Conservation (phyloP, 805 yeast genomes). For the Barnettozyma vustinii region DNA sequence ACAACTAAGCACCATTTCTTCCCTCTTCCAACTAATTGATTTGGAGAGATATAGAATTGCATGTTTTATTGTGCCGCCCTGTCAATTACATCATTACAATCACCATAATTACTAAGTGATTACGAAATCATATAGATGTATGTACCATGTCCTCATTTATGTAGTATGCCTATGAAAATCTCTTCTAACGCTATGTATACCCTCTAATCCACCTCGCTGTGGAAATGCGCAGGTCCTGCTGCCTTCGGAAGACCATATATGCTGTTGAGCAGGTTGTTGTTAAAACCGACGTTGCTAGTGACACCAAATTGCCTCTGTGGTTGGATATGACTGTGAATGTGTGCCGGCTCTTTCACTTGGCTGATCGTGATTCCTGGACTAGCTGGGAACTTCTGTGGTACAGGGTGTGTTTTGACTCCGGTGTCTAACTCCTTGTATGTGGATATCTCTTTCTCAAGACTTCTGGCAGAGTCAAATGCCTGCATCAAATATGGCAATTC, state of each 20-base stretch:
- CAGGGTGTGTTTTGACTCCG: not conserved
- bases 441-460: conserved; percentile 45
- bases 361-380: conserved; percentile 2
- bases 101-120: no score
- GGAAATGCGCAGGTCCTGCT: conserved; percentile 9
- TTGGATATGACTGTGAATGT: conserved; percentile 7
- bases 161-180: not conserved
- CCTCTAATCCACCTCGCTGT: conserved; percentile 15
- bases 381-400: not conserved
- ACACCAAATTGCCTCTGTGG: conserved; percentile 15
- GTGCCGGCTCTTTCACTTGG: conserved; percentile 9
- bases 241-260: conserved; percentile 32
- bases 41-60: no score
- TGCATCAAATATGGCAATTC: conserved; percentile 62
- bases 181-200: not conserved
- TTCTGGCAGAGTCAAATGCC: conserved; percentile 61
- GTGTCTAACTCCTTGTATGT: not conserved
- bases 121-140: not conserved
- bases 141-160: not conserved
- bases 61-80: no score
- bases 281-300: conserved; percentile 19
- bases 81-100: no score
- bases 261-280: conserved; percentile 19
- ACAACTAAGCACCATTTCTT: not conserved
- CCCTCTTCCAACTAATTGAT: not conserved